These are phyloP conservation scores for Calocybe cyanea DNA, from an alignment of 768 basidiomycete species.

Conservation along the genomic window DNA sequence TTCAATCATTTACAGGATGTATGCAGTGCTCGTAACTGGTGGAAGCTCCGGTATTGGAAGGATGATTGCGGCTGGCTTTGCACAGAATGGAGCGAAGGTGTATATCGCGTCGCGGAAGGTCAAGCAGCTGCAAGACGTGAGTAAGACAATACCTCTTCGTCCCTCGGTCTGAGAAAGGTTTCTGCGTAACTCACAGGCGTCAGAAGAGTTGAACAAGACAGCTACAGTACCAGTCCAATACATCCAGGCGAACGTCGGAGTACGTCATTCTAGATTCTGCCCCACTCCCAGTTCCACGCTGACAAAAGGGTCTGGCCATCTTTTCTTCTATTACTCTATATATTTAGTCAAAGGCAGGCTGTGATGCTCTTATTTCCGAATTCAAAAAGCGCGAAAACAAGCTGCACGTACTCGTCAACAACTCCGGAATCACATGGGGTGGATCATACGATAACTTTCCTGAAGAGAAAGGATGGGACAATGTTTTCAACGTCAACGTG, in stretches of 20 bases:
- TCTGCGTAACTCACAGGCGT: too few species aligned
- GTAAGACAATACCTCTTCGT: too few species aligned
- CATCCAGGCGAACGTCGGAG: slow-evolving; percentile 69
- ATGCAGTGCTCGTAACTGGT: slow-evolving; percentile 63
- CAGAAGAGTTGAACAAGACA: slow-evolving; percentile 55
- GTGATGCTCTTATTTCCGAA: slow-evolving; percentile 63
- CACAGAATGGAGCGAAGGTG: slow-evolving; percentile 83
- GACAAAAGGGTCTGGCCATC: background rate
- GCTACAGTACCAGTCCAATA: slow-evolving; percentile 65
- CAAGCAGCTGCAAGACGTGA: slow-evolving; percentile 68
- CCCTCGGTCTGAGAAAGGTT: too few species aligned
- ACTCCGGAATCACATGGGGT: slow-evolving; percentile 80
- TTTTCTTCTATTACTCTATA: too few species aligned
- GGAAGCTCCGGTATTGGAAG: slow-evolving; percentile 82
- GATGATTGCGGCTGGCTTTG: slow-evolving; percentile 80
- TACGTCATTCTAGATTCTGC: slow-evolving; percentile 33
- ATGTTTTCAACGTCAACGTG: slow-evolving; percentile 78
- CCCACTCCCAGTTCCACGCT: background rate
- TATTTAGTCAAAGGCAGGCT: slow-evolving; percentile 74
- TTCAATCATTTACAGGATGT: too few species aligned
- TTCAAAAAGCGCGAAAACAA: slow-evolving; percentile 69
- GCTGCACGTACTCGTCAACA: slow-evolving; percentile 81
- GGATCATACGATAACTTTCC: slow-evolving; percentile 66
- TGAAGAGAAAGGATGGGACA: slow-evolving; percentile 85
- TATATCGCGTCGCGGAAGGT: slow-evolving; percentile 89